phyloP scores from a whole-genome alignment of 331 rosid species.

The Acacia concinna region DNA sequence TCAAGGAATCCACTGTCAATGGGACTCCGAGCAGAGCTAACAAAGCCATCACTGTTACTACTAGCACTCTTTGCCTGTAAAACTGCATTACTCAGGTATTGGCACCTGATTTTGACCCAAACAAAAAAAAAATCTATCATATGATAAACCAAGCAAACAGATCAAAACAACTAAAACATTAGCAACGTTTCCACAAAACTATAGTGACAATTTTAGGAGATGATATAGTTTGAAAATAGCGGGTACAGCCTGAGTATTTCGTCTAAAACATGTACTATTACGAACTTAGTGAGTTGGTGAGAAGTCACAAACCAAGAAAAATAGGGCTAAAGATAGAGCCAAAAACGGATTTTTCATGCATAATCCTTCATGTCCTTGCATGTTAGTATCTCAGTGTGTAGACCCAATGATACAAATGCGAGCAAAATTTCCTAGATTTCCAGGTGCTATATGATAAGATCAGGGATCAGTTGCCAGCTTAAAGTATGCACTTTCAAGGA shows the following conservation, averaged over 20 bases:
- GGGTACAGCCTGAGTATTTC: slow-evolving; percentile 12
- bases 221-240: neutral
- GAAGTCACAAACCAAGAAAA: slow-evolving; percentile 3
- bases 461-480: neutral
- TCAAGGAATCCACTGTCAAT: slow-evolving; percentile 82
- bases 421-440: neutral
- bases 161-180: slow-evolving; percentile 4
- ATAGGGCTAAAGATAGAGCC: neutral
- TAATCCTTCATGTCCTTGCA: neutral
- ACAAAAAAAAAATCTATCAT: slow-evolving; percentile 32
- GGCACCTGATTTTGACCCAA: slow-evolving; percentile 78
- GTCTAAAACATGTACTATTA: neutral
- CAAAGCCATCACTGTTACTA: slow-evolving; percentile 59
- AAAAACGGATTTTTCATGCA: neutral
- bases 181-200: neutral
- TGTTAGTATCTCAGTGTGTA: neutral
- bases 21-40: slow-evolving; percentile 64
- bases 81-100: slow-evolving; percentile 91
- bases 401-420: neutral
- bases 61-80: slow-evolving; percentile 86
- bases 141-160: slow-evolving; percentile 23
- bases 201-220: neutral
- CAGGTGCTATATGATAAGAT: neutral
- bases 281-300: slow-evolving; percentile 6
- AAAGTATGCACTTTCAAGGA: neutral